Percentiles rank a stretch among this genome's conserved stretches.
Conservation (phyloP, 768 basidiomycete genomes). For the Boletus vermiculosoides region DNA sequence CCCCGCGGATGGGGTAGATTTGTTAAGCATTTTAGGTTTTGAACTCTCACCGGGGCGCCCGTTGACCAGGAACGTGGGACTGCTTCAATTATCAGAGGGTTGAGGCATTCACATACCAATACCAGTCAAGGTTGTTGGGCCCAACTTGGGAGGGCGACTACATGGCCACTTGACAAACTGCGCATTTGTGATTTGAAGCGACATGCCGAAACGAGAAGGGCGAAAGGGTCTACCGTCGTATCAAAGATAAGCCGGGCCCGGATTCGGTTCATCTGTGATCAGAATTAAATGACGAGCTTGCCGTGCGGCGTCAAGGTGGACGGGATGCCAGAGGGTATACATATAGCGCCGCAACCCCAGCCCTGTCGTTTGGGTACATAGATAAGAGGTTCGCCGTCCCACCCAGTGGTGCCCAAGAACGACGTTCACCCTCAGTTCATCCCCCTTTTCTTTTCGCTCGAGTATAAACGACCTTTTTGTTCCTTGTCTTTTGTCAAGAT, state of each 20-base stretch:
- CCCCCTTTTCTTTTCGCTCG: no score
- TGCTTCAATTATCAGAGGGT: neutral
- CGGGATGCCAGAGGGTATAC: no score
- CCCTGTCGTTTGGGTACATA: neutral
- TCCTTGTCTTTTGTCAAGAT: neutral
- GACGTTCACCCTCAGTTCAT: neutral
- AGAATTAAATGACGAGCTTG: neutral
- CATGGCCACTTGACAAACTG: no score
- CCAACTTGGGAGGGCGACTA: no score
- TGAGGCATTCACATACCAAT: no score
- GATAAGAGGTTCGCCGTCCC: neutral
- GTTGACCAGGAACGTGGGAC: neutral
- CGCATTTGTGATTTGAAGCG: neutral
- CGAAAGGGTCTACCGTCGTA: neutral
- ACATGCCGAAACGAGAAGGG: no score
- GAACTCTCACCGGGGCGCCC: conserved; percentile 2
- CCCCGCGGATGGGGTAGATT: conserved; percentile 8
- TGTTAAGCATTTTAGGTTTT: conserved; percentile 12
- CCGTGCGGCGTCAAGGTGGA: conserved; percentile 24
- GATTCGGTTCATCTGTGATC: neutral
- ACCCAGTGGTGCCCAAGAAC: neutral
- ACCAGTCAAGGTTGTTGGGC: no score
- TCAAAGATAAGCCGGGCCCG: neutral
- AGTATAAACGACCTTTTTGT: no score
- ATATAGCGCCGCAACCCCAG: neutral